phyloP scores from a whole-genome alignment of 2,329 filamentous ascomycete genomes.

The Xylariaceae sp. region DNA sequence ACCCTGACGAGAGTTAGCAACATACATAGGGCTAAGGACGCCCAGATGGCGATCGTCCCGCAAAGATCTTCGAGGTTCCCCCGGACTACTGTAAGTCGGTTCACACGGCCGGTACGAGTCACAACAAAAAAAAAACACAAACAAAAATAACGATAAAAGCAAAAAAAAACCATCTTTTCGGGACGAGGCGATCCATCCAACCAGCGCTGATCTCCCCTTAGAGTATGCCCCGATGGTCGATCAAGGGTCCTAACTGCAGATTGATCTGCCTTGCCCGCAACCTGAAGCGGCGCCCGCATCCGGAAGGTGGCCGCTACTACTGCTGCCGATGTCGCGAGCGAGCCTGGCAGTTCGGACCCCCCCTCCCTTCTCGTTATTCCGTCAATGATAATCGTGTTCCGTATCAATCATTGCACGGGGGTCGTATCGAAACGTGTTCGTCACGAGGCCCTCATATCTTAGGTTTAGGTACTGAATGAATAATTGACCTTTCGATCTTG shows the following conservation, averaged over 20 bases:
- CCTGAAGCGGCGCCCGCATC: constrained; percentile 3
- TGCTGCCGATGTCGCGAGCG: not conserved
- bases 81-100: not conserved
- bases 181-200: constrained; percentile 12
- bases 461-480: not conserved
- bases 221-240: constrained; percentile 16
- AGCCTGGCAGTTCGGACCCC: too few relatives aligned
- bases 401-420: too few relatives aligned
- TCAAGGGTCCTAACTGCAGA: constrained; percentile 23
- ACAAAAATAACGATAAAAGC: constrained; percentile 8
- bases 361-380: too few relatives aligned
- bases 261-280: constrained; percentile 2
- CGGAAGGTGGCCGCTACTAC: constrained; percentile 1
- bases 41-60: not conserved
- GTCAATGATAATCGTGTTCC: constrained; percentile 1
- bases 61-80: not conserved
- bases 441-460: not conserved
- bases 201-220: not conserved
- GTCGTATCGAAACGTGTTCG: not conserved
- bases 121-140: too few relatives aligned
- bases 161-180: constrained; percentile 12
- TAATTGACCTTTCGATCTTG: not conserved
- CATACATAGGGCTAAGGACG: not conserved
- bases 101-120: not conserved
- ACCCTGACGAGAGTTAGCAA: too few relatives aligned